Evolutionary conservation across 345 rosid species (phyloP).

Genomic region (Melaleuca alternifolia): DNA sequence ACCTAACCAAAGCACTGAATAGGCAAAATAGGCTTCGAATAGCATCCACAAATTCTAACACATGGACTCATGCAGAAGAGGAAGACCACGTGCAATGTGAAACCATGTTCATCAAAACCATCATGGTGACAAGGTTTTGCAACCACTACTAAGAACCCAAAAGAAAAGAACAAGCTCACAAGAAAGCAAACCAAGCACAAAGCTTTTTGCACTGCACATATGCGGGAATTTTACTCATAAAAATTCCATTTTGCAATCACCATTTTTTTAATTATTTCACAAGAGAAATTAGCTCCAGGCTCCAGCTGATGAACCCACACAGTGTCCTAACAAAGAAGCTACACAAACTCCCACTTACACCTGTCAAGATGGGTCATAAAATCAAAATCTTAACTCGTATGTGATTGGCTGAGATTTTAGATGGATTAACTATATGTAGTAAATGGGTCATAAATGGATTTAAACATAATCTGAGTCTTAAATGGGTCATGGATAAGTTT

Average conservation of each 20-base stretch:
- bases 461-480: too few relatives aligned
- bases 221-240: neutral
- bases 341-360: neutral
- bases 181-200: neutral
- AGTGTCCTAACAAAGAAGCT: neutral
- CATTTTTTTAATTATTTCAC: neutral
- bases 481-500: too few relatives aligned
- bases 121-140: neutral
- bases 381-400: too few relatives aligned
- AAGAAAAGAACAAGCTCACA: neutral
- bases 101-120: neutral
- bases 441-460: too few relatives aligned
- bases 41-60: neutral
- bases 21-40: neutral
- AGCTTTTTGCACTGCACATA: neutral
- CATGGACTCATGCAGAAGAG: neutral
- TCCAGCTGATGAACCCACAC: neutral
- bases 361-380: too few relatives aligned
- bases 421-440: too few relatives aligned
- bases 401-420: too few relatives aligned
- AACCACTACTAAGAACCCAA: neutral
- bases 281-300: neutral
- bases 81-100: neutral
- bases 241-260: neutral
- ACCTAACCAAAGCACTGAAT: neutral